Percentiles rank a stretch among this genome's conserved stretches.
Evolutionary conservation across 2,329 filamentous ascomycete species (phyloP).

Genomic region (Paraphaeosphaeria minitans): DNA sequence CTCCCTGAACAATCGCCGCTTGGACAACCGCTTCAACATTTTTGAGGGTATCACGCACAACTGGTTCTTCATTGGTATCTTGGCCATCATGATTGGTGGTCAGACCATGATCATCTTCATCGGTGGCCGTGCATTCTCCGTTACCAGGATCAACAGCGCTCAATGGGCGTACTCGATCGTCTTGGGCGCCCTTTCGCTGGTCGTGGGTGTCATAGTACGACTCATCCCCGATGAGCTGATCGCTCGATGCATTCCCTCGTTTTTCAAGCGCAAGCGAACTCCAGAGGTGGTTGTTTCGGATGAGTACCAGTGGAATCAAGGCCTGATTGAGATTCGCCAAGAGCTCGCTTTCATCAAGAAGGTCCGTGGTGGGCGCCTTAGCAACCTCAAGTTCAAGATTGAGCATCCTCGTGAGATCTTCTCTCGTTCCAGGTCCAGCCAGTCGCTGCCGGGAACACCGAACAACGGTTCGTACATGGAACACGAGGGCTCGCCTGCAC

Average conservation of each 20-base stretch:
- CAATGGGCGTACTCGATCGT: constrained; percentile 91
- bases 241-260: constrained; percentile 48
- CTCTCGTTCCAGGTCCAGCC: constrained; percentile 66
- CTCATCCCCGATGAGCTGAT: constrained; percentile 77
- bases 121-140: constrained; percentile 80
- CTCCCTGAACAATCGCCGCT: constrained; percentile 92
- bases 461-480: constrained; percentile 54
- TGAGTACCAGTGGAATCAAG: constrained; percentile 68
- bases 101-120: constrained; percentile 91
- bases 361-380: constrained; percentile 80
- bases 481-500: constrained; percentile 49
- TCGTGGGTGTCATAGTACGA: constrained; percentile 80
- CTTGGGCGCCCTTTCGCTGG: constrained; percentile 82
- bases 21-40: constrained; percentile 95
- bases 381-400: constrained; percentile 79
- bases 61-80: constrained; percentile 87
- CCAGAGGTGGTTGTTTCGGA: constrained; percentile 52
- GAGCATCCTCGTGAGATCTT: constrained; percentile 75
- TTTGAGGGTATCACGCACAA: constrained; percentile 87
- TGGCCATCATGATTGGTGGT: constrained; percentile 82
- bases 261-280: constrained; percentile 49
- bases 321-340: constrained; percentile 75
- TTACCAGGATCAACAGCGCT: constrained; percentile 68
- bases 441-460: constrained; percentile 68
- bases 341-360: constrained; percentile 81